Evolutionary conservation across 2,329 filamentous ascomycete genomes (phyloP), one percentile per base, ranked within the genome.

Genomic region (Sclerotiophoma versabilis): DNA sequence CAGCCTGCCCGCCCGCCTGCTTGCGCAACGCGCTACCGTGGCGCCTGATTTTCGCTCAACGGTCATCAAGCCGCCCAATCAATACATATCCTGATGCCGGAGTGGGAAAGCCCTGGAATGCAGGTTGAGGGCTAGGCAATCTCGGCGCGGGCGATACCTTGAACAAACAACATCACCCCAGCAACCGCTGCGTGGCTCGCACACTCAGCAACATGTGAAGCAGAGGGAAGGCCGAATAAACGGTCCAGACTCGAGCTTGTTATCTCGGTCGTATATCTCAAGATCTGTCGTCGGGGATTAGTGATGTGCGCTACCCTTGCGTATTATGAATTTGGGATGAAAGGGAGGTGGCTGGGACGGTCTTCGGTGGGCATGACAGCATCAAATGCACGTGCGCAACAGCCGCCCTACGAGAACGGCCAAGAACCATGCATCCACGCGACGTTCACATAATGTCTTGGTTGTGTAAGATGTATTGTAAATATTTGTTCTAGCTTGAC

Each of bases 11-110:
- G n/a, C 36, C 22, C 36, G 11, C 41, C 49, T 54, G 54, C 58
- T 67, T 64, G 61, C 67, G 63, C 63, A 64, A 63, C 44, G 33
- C 47, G 44, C 48, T 47, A 59, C 50, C 12, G 22, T 54, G 49
- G 54, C 61, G 51, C 49, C 26, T 36, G 54, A 36, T 57, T 32
- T 44, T 58, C 45, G 46, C 54, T 26, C 42, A 54, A 64, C 58
- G 57, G 53, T 22, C 44, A 48, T 33, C 33, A 27, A 27, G 27
- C 48, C 47, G 45, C 55, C 57, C 61, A 66, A 65, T 67, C 43
- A 52, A 23, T 17, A 39, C 22, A 11, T 12, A 17, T 19, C 12
- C 32, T 23, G 26, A 29, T 20, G 32, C 33, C 48, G 41, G 39
- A 53, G 55, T 27, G 17, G 47, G 44, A 23, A 38, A 43, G 22